Base-by-base conservation (phyloP, 805 yeast species). In the Tetrapisispora namnaoensis region DNA sequence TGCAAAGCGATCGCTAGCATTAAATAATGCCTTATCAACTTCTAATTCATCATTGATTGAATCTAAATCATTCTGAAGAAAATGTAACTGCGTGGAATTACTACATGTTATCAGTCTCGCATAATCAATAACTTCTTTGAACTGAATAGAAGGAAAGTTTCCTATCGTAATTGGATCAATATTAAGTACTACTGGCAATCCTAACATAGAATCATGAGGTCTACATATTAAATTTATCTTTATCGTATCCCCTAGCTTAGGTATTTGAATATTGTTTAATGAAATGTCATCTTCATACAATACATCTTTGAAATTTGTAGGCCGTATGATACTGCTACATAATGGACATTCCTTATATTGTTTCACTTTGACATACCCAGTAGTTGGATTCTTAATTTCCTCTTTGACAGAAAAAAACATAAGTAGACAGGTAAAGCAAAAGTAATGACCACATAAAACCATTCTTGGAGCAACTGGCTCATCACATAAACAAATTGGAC, bases 361-460 rank as follows among this genome's bases (percentile, higher is more conserved):
- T 67, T 76, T 57, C 55, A 70, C 70, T 42, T 68, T 65, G 2
- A 47, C 54, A 42, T 57, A 57, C 2, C 56, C 59, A 37, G 58
- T 65, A 7, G 67, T 60, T 42, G 62, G 61, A 24, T 60, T 64
- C 5, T 66, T 63, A 7, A 67, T 60, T 22, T 71, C 71, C 18
- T 82, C 79, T 36, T 78, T 84, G 41, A 53, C 49, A 17, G 62
- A 53, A 42, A 87, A 69, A 57, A 86, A 78, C 42, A 89, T 77
- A 48, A 89, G 64, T 30, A 91, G 66, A 64, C 99, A 93, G 14
- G 89, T 79, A 48, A 79, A 73, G 61, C 99, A 93, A 59, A 93
- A 79, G 16, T 89, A 75, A 62, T 93, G 99, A 5, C 99, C 99
- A 69, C 99, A 93, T 13, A 81, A 76, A 28, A 88, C 81, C 98